Evolutionary conservation across 352 stramenopile genomes (phyloP), one percentile per base, ranked within the genome.

Genomic region (Globisporangium nodosum): DNA sequence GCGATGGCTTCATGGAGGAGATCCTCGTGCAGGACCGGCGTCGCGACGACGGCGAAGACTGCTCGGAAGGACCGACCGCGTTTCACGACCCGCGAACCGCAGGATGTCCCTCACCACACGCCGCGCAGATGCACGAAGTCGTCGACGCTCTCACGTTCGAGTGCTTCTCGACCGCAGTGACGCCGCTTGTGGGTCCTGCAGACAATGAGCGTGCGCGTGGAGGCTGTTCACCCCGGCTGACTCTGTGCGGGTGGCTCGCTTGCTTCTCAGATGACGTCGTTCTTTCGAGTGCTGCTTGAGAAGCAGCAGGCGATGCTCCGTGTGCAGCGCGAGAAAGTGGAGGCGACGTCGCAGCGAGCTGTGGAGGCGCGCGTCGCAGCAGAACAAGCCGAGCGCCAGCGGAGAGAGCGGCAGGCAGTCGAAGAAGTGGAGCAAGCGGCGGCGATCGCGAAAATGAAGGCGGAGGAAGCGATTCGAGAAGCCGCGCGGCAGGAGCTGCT

Each of bases 1-100:
- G 74, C 16, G 67, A 85, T 45, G 76, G 76, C 1, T 9, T 60
- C 24, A 81, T 84, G 65, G 76, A 84, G 42, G 74, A 84, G 60
- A 60, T 59, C 5, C 2, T 84, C 13, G 61, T 63, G 18, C 51
- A 73, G 3, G 50, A 87, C 12, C 21, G 37, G 12, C 47, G 47
- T 15, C 20, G 35, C 12, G 33, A n/a, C 27, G 51, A 56, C 12
- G 15, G 48, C 15, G 37, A 53, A 5, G 54, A 68, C 18, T 46
- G 53, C 45, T 33, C 37, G 20, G 40, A 35, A 8, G 56, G 69
- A 9, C 49, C 53, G 39, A 51, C 55, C 15, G 51, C 61, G 12
- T 16, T 51, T 18, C 18, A 21, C 18, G 20, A 54, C 3, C 15
- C 48, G 18, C 12, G 5, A 2, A 54, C 5, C 9, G 5, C 20